phyloP scores from a whole-genome alignment of 805 yeast species.

The Lipomyces chichibuensis region DNA sequence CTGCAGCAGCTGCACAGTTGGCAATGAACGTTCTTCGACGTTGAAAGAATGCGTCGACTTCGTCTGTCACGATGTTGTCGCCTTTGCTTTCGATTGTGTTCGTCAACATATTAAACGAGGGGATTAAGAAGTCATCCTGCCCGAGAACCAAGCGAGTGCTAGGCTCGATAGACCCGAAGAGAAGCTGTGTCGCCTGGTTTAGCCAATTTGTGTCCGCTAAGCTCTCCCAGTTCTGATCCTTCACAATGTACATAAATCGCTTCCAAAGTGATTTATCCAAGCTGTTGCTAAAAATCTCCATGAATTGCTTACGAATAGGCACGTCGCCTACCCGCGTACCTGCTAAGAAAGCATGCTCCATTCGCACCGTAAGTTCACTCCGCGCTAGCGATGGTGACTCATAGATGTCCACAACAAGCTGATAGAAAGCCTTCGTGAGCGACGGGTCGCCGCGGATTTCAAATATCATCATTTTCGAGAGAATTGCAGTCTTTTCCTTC shows the following conservation, averaged over 20 bases:
- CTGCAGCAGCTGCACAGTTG: slow-evolving; percentile 44
- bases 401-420: slow-evolving; percentile 83
- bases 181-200: slow-evolving; percentile 85
- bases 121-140: slow-evolving; percentile 52
- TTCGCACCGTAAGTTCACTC: slow-evolving; percentile 86
- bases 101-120: slow-evolving; percentile 28
- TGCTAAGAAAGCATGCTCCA: slow-evolving; percentile 95
- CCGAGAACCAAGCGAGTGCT: slow-evolving; percentile 53
- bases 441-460: slow-evolving; percentile 86
- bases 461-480: slow-evolving; percentile 90
- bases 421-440: slow-evolving; percentile 75
- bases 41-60: slow-evolving; percentile 35
- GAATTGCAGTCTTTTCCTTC: slow-evolving; percentile 92
- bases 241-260: slow-evolving; percentile 80
- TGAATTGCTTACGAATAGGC: slow-evolving; percentile 70
- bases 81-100: slow-evolving; percentile 33
- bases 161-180: slow-evolving; percentile 74
- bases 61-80: slow-evolving; percentile 35
- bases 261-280: slow-evolving; percentile 77
- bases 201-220: slow-evolving; percentile 93
- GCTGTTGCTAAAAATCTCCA: slow-evolving; percentile 76
- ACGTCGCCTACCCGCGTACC: slow-evolving; percentile 87
- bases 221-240: slow-evolving; percentile 97
- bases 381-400: slow-evolving; percentile 75
- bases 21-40: slow-evolving; percentile 37